phyloP scores from a whole-genome alignment of 352 stramenopile genomes.

The Globisporangium perplexum region DNA sequence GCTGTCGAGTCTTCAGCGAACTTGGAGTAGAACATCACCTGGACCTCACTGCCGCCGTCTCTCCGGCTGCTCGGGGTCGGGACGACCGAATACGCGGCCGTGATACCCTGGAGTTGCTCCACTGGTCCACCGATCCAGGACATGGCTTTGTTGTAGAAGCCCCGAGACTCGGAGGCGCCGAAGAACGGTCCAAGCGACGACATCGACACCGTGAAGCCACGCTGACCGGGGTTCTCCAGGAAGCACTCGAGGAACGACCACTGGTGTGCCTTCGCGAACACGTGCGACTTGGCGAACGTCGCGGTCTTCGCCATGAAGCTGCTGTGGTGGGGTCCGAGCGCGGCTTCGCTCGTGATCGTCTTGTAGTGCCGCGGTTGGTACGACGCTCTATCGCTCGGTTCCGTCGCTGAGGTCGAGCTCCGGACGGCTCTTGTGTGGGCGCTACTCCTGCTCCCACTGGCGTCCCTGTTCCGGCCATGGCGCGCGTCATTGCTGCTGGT shows the following conservation, averaged over 20 bases:
- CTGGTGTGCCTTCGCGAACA: slow-evolving; percentile 42
- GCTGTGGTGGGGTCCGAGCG: neutral
- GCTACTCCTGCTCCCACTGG: neutral
- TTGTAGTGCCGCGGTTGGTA: neutral
- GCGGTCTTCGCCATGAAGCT: slow-evolving; percentile 35
- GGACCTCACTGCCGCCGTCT: slow-evolving; percentile 1
- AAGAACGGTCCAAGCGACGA: slow-evolving; percentile 24
- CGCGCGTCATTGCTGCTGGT: neutral
- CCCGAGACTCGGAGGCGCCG: neutral
- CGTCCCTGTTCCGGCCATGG: neutral
- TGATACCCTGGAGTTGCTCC: slow-evolving; percentile 24
- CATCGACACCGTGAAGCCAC: slow-evolving; percentile 34
- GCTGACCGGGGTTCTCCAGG: slow-evolving; percentile 9
- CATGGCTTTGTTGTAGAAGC: neutral
- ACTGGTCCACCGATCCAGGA: neutral
- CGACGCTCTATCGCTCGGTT: neutral
- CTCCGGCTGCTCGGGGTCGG: neutral
- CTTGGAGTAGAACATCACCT: slow-evolving; percentile 15
- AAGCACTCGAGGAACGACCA: slow-evolving; percentile 38
- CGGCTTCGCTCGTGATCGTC: neutral
- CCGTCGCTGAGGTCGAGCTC: neutral
- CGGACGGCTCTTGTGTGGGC: neutral
- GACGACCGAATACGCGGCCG: slow-evolving; percentile 18
- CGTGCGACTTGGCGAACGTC: slow-evolving; percentile 37
- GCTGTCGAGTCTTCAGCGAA: slow-evolving; percentile 13